Base-by-base conservation (phyloP, 805 yeast species). In the Candida verbasci region DNA sequence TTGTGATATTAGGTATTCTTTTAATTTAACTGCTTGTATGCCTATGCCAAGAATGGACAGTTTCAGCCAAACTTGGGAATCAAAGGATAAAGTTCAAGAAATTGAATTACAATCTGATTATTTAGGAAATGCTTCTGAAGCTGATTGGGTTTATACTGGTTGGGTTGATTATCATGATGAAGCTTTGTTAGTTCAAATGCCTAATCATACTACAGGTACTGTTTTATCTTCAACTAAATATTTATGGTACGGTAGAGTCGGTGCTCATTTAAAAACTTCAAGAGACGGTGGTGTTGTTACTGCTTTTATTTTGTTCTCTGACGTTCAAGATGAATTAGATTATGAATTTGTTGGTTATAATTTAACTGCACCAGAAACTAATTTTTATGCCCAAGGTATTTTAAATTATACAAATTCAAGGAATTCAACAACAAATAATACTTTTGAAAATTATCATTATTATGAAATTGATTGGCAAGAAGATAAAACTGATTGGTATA, bases 261-360 rank as follows among this genome's bases (percentile, higher is more conserved):
- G 80, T 22, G 80, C 82, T 33, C 73, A 66, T 34, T 51, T 87
- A 51, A 87, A 82, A 65, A 68, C 91, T 0, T 83, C 96, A 1
- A 85, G 78, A 53, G 72, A 72, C 25, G 69, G 61, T 8, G 97
- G 97, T 70, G 96, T 88, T 24, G 74, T 88, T 40, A 73, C 94
- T 11, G 89, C 95, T 21, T 77, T 80, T 51, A 86, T 88, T 59
- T 58, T 86, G 35, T 82, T 78, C 60, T 85, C 95, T 6, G 84
- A 85, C 55, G 86, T 82, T 28, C 79, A 85, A 69, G 97, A 88
- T 67, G 97, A 89, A 71, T 74, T 88, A 50, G 97, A 89, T 73
- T 80, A 62, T 53, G 96, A 89, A 66, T 82, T 79, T 48, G 82
- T 87, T 44, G 97, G 97, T 41, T 74, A 74, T 51, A 76, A 83